Percentiles rank a stretch among this genome's conserved stretches.
These are phyloP conservation scores for Cladorrhinum samala DNA, from an alignment of 495 filamentous ascomycete genomes.

Conservation along the genomic window DNA sequence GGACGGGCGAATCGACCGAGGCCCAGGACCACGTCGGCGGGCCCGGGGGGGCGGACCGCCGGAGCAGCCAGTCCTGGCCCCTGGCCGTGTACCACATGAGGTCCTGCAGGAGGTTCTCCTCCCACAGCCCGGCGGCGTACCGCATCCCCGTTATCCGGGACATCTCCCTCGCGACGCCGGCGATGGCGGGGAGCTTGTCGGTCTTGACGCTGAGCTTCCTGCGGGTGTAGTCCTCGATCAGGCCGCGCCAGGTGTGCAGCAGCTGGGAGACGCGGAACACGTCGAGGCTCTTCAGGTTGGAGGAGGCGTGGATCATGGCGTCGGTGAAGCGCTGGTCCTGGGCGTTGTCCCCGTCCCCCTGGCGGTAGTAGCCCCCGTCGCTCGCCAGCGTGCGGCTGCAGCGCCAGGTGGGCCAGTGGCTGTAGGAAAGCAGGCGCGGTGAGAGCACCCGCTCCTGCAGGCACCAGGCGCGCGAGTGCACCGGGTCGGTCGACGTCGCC, in stretches of 20 bases:
- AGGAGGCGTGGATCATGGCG: neutral
- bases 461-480: constrained; percentile 6
- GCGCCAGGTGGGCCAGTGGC: constrained; percentile 3
- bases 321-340: neutral
- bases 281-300: neutral
- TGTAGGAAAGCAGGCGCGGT: constrained; percentile 8
- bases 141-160: constrained; percentile 7
- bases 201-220: constrained; percentile 12
- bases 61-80: neutral
- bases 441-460: constrained; percentile 14
- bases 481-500: constrained; percentile 1
- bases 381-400: neutral
- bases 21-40: constrained; percentile 15
- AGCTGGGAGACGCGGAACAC: neutral
- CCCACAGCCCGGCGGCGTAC: constrained; percentile 23
- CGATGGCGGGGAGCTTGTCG: constrained; percentile 23
- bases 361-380: neutral
- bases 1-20: constrained; percentile 5
- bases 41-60: neutral
- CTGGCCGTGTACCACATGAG: constrained; percentile 7
- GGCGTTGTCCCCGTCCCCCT: neutral
- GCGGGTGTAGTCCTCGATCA: constrained; percentile 21
- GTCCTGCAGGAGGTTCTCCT: constrained; percentile 17
- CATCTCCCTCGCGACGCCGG: constrained; percentile 19
- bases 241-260: constrained; percentile 18